Percentiles rank a stretch among this genome's conserved stretches.
Evolutionary conservation across 176 grass and related monocot species (phyloP).

Genomic region (Leersia perrieri): DNA sequence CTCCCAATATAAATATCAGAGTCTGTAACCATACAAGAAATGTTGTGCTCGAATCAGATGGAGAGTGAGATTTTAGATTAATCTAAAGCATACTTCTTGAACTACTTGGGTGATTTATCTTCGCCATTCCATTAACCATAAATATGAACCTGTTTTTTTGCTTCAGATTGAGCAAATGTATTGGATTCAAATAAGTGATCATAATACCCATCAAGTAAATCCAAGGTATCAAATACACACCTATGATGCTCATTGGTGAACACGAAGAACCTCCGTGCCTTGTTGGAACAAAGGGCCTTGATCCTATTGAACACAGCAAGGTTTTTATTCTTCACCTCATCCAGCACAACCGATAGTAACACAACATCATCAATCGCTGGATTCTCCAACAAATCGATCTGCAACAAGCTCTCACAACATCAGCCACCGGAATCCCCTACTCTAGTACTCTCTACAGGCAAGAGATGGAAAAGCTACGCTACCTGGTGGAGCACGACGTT

Average conservation of each 20-base stretch:
- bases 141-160: neutral
- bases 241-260: constrained; percentile 92
- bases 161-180: neutral
- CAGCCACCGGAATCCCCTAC: neutral
- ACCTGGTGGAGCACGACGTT: constrained; percentile 97
- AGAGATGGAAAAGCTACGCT: neutral
- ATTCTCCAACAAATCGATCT: constrained; percentile 97
- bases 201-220: neutral
- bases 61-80: neutral
- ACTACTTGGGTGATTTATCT: neutral
- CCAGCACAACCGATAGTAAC: constrained; percentile 83
- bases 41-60: neutral
- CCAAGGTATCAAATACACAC: constrained; percentile 26
- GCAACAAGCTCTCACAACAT: neutral
- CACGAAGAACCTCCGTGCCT: constrained; percentile 76
- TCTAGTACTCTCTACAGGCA: neutral
- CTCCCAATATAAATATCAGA: neutral
- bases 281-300: constrained; percentile 80
- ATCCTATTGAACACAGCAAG: constrained; percentile 81
- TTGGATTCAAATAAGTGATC: neutral
- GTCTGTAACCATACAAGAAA: neutral
- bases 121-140: neutral
- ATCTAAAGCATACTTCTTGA: neutral
- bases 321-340: constrained; percentile 96
- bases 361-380: constrained; percentile 82